phyloP scores from a whole-genome alignment of 2,329 filamentous ascomycete species.

The Talaromyces sp. region DNA sequence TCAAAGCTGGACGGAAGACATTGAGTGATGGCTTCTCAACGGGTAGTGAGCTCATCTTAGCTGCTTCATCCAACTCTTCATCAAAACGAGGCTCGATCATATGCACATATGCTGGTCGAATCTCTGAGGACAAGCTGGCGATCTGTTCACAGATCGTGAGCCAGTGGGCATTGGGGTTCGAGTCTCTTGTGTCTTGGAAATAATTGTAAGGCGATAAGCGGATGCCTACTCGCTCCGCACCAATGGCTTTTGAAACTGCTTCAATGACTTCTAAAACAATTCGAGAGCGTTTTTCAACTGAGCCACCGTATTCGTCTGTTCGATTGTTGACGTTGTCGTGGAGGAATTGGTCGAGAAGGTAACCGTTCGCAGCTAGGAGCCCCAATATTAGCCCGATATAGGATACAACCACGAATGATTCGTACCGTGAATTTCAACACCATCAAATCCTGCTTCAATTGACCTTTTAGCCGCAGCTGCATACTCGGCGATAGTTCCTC shows the following conservation, averaged over 20 bases:
- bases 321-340: slow-evolving; percentile 47
- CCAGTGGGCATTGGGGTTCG: slow-evolving; percentile 47
- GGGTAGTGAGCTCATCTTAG: slow-evolving; percentile 42
- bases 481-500: slow-evolving; percentile 37
- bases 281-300: slow-evolving; percentile 47
- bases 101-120: slow-evolving; percentile 46
- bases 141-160: slow-evolving; percentile 44
- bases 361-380: slow-evolving; percentile 38
- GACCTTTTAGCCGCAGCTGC: slow-evolving; percentile 47
- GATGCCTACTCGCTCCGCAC: slow-evolving; percentile 40
- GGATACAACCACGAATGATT: not conserved
- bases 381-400: not conserved
- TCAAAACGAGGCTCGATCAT: slow-evolving; percentile 51
- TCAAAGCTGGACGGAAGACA: slow-evolving; percentile 42
- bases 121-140: slow-evolving; percentile 30
- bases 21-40: slow-evolving; percentile 25
- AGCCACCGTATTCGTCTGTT: slow-evolving; percentile 50
- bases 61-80: slow-evolving; percentile 45
- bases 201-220: slow-evolving; percentile 37
- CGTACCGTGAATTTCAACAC: slow-evolving; percentile 47
- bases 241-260: slow-evolving; percentile 39
- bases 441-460: slow-evolving; percentile 52
- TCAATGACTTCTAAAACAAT: slow-evolving; percentile 52
- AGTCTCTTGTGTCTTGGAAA: slow-evolving; percentile 38
- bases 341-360: slow-evolving; percentile 50